phyloP scores from a whole-genome alignment of 2,329 filamentous ascomycete genomes.

The Aspergillus aculeatinus region DNA sequence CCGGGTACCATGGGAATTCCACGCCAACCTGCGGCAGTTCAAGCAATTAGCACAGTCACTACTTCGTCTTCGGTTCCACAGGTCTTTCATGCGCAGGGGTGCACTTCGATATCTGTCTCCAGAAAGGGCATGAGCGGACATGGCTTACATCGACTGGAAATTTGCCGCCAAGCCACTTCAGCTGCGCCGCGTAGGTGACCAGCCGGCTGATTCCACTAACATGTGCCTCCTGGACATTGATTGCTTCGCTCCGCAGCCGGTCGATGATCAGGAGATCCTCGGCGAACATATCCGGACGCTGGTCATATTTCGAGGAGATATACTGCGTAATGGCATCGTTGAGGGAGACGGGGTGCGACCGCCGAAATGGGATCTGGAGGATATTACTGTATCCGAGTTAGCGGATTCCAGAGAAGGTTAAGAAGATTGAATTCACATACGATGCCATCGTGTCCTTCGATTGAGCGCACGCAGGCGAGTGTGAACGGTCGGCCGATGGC shows the following conservation, averaged over 20 bases:
- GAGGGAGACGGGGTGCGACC: conserved; percentile 74
- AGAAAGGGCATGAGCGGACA: background rate
- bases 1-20: conserved; percentile 95
- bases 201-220: conserved; percentile 81
- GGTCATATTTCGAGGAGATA: conserved; percentile 97
- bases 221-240: conserved; percentile 86
- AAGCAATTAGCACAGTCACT: background rate
- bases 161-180: conserved; percentile 90
- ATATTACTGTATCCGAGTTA: conserved; percentile 40
- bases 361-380: conserved; percentile 82
- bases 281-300: conserved; percentile 95
- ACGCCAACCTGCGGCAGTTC: conserved; percentile 68
- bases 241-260: conserved; percentile 75
- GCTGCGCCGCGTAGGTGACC: conserved; percentile 86
- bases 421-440: conserved; percentile 24
- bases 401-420: background rate
- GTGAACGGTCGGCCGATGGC: conserved; percentile 8
- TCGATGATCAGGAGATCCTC: conserved; percentile 87
- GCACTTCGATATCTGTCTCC: background rate
- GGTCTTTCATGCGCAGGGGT: background rate
- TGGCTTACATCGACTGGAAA: conserved; percentile 83
- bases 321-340: conserved; percentile 86
- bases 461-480: conserved; percentile 7
- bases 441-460: conserved; percentile 33
- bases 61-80: background rate